Percentiles rank a stretch among this genome's conserved stretches.
Conservation (phyloP, 75 land plant genomes). For the Cupressus sempervirens region DNA sequence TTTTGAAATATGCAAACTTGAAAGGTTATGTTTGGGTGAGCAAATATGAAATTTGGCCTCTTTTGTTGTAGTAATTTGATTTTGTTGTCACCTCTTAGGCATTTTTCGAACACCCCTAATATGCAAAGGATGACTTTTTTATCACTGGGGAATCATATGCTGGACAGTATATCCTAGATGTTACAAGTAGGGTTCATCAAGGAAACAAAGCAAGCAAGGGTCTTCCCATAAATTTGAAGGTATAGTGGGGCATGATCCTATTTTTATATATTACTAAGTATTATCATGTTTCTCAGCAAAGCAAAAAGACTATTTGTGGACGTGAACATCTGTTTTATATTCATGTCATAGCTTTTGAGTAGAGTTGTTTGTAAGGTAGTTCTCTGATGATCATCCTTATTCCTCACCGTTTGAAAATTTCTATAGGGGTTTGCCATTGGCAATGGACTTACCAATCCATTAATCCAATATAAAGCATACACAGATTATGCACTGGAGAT, state of each 20-base stretch:
- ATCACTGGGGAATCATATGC: slow-evolving; percentile 99
- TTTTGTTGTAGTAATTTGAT: background rate
- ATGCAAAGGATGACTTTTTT: slow-evolving; percentile 77
- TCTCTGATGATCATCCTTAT: background rate
- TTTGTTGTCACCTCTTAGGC: slow-evolving; percentile 44
- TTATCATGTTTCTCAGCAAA: background rate
- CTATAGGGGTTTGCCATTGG: slow-evolving; percentile 98
- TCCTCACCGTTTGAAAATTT: background rate
- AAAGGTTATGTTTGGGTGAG: background rate
- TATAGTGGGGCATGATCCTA: slow-evolving; percentile 9
- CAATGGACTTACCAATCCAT: slow-evolving; percentile 95
- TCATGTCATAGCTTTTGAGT: background rate
- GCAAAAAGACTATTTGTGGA: background rate
- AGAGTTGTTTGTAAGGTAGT: background rate
- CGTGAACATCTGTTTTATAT: background rate
- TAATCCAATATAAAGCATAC: slow-evolving; percentile 92
- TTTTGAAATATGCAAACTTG: background rate
- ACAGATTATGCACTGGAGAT: slow-evolving; percentile 91
- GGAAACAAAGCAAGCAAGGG: slow-evolving; percentile 89
- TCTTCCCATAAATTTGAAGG: slow-evolving; percentile 85
- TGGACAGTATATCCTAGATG: slow-evolving; percentile 97
- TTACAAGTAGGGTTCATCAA: slow-evolving; percentile 75
- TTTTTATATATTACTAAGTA: background rate
- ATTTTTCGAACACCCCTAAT: slow-evolving; percentile 88
- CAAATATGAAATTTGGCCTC: background rate